Percentiles rank a stretch among this genome's conserved stretches.
Conservation (phyloP, 306 rosid species). For the Cucurbita moschata region DNA sequence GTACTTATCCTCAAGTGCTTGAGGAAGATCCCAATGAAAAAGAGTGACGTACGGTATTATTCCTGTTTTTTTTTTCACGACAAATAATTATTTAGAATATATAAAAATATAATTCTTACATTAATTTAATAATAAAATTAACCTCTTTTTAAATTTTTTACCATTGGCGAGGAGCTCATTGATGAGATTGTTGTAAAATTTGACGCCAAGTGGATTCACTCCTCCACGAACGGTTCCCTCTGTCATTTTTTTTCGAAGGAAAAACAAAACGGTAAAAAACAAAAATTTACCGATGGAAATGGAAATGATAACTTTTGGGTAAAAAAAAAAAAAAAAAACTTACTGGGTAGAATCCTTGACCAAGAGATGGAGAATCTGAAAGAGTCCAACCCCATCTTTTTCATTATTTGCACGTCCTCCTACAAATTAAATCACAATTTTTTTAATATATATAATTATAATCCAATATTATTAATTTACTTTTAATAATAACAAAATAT, state of each 20-base stretch:
- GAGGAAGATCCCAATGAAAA: conserved; percentile 27
- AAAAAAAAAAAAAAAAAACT: background rate
- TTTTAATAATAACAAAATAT: background rate
- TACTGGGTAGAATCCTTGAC: conserved; percentile 27
- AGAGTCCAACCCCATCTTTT: conserved; percentile 21
- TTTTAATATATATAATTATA: no score
- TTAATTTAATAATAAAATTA: no score
- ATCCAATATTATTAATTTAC: background rate
- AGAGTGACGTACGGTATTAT: conserved; percentile 24
- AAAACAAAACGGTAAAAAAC: background rate
- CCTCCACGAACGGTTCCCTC: conserved; percentile 28
- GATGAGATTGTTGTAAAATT: conserved; percentile 27
- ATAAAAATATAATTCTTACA: background rate
- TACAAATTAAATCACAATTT: background rate
- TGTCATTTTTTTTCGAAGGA: background rate
- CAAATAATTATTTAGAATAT: background rate
- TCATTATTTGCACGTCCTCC: conserved; percentile 23
- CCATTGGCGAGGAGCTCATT: conserved; percentile 23
- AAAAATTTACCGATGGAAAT: background rate
- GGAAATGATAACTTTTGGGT: background rate
- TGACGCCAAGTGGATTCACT: conserved; percentile 18
- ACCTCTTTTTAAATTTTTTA: background rate
- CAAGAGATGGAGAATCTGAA: conserved; percentile 28
- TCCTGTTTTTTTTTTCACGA: background rate
- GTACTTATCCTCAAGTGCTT: conserved; percentile 26